Evolutionary conservation across 306 rosid species (phyloP), one percentile per base, ranked within the genome.

Genomic region (Begonia peltatifolia): DNA sequence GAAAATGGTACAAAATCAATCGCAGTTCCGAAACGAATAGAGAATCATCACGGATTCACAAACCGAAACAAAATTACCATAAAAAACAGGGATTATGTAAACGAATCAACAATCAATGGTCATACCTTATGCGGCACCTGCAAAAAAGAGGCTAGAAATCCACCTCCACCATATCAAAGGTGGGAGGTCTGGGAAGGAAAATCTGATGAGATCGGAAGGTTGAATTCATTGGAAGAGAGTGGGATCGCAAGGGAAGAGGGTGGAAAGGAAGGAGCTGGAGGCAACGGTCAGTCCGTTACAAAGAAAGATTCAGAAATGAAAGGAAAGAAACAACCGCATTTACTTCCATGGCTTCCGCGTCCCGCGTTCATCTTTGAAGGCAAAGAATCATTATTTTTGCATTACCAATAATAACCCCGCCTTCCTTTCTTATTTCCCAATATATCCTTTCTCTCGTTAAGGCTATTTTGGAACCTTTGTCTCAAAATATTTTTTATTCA

Each of bases 81-180:
- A 9, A 14, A 55, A 55, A 13, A 16, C 3, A 42, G n/a, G 14
- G 11, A 25, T 17, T 9, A 46, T 25, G 48, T 16, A 51, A 3
- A 9, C 11, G 18, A 41, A 48, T 53, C 18, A 53, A 46, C 41
- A 52, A 10, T 49, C 18, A 14, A n/a, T 15, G 17, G 17, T 17
- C 3, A 12, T 63, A 66, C 71, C 62, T 66, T 67, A 73, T 74
- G 71, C 81, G 80, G 67, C 47, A 60, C 53, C 73, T 67, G 84
- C 81, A 62, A 68, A 60, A 65, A 1, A 44, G 41, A 47, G 14
- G 72, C 72, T 60, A 68, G 11, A 71, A 54, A 49, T 52, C 17
- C 61, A 53, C 41, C 25, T 57, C 46, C 47, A 54, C 17, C 10
- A 30, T 54, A 71, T 47, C 35, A 63, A 11, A 55, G 46, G 65